Evolutionary conservation across 108 stramenopile species (phyloP).

Genomic region (Fragilariopsis cylindrus): DNA sequence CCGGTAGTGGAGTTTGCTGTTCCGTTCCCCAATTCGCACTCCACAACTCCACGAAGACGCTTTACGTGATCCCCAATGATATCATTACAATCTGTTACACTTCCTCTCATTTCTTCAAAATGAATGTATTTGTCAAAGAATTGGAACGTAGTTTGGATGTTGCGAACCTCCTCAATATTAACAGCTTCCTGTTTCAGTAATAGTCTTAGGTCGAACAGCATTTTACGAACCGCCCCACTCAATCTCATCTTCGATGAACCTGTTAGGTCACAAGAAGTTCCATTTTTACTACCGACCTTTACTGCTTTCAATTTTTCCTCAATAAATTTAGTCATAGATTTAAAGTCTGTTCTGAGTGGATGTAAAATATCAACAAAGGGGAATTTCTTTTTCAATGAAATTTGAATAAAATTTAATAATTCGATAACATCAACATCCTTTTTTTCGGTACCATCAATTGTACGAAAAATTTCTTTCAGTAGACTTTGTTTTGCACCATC

Average conservation of each 20-base stretch:
- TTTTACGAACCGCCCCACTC: slow-evolving; percentile 15
- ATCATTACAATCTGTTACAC: slow-evolving; percentile 21
- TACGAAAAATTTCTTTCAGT: slow-evolving; percentile 45
- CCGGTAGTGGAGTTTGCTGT: slow-evolving; percentile 6
- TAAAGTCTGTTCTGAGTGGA: slow-evolving; percentile 48
- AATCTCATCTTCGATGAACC: slow-evolving; percentile 37
- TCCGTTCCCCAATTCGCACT: slow-evolving; percentile 22
- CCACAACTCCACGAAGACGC: slow-evolving; percentile 8
- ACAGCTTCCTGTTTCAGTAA: slow-evolving; percentile 9
- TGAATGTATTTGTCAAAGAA: slow-evolving; percentile 36
- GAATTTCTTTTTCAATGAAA: slow-evolving; percentile 39
- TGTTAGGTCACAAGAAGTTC: slow-evolving; percentile 40
- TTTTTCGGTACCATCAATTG: slow-evolving; percentile 30
- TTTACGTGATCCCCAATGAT: slow-evolving; percentile 33
- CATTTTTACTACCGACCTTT: slow-evolving; percentile 21
- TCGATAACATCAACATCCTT: slow-evolving; percentile 35
- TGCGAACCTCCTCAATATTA: slow-evolving; percentile 22
- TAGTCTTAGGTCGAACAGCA: neutral
- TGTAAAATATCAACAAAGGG: slow-evolving; percentile 53
- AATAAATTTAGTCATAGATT: slow-evolving; percentile 17
- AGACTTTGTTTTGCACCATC: slow-evolving; percentile 23
- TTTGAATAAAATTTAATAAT: slow-evolving; percentile 41
- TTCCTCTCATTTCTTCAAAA: slow-evolving; percentile 32
- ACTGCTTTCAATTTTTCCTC: slow-evolving; percentile 27
- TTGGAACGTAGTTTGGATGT: slow-evolving; percentile 33